Base-by-base conservation (phyloP, 495 filamentous ascomycete genomes). In the Xylaria acuta region DNA sequence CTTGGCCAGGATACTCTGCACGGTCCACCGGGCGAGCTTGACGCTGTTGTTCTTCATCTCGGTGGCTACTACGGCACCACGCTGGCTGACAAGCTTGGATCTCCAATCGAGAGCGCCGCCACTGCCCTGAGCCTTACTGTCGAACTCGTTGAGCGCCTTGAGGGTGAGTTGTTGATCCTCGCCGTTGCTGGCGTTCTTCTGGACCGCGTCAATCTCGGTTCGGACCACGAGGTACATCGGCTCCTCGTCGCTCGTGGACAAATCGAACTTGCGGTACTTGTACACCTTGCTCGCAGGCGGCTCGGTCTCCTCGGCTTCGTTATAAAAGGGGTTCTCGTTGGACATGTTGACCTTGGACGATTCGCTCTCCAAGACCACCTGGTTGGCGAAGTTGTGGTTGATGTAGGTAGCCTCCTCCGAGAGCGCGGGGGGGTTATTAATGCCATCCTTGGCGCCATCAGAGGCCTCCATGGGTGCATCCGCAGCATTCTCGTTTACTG, bases 1-100 rank as follows among this genome's bases (percentile, higher is more conserved):
- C 83, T 94, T 94, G 78, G 96, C 95, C 53, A 99, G 88, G 77
- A 98, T 97, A 75, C 91, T 92, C 86, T 99, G 96, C 64, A 94
- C 92, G 25, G 96, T 97, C 96, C 96, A 99, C 76, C 96, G 86
- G 43, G 96, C 97, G 67, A 99, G 90, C 86, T 99, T 99, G 89
- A 92, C 95, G 78, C 90, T 93, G 88, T 99, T 99, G 88, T 99
- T 99, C 91, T 99, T 99, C 96, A 99, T 99, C 83, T 96, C 96
- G n/a, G 96, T 99, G 25, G 96, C 96, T 20, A 99, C 92, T 40
- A 98, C 95, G 36, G 96, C 96, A 87, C 96, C 96, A 71, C 96
- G 90, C 85, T 97, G 94, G 72, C 91, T 92, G 67, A 90, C 91
- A 62, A 99, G 89, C 88, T 98, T 99, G 70, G 89, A 89, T 78